A percentile compares a stretch with the other conserved stretches of the same genome.
Evolutionary conservation across 164 flowering plant genomes (phyloP).

Genomic region (Vitis cinerea): DNA sequence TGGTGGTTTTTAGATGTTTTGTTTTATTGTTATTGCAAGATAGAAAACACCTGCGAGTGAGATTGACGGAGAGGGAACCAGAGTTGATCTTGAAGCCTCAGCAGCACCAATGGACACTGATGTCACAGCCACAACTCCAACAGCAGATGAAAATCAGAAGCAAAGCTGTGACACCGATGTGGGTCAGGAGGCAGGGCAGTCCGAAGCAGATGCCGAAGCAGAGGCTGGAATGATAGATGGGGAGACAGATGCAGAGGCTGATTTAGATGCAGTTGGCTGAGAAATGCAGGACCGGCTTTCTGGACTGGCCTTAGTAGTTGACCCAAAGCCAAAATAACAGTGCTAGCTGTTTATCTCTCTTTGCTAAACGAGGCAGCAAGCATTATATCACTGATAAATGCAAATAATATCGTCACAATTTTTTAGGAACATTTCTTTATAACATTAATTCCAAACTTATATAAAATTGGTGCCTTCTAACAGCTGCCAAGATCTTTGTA

Average conservation of each 20-base stretch:
- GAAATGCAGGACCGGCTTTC: not conserved
- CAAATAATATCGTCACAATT: too few relatives aligned
- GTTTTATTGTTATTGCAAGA: conserved; percentile 31
- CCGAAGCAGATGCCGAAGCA: conserved; percentile 63
- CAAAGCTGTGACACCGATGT: conserved; percentile 57
- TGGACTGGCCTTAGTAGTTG: too few relatives aligned
- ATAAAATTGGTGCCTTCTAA: too few relatives aligned
- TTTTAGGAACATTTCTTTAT: too few relatives aligned
- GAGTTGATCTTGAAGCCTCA: conserved; percentile 55
- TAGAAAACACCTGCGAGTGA: conserved; percentile 57
- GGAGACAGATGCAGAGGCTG: conserved; percentile 70
- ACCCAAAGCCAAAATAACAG: too few relatives aligned
- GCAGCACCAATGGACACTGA: conserved; percentile 65
- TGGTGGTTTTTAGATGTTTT: not conserved
- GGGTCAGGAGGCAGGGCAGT: conserved; percentile 64
- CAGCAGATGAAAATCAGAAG: conserved; percentile 65
- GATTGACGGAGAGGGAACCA: conserved; percentile 56
- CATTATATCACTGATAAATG: too few relatives aligned
- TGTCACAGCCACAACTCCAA: conserved; percentile 32
- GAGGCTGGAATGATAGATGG: conserved; percentile 63
- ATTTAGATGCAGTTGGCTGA: conserved; percentile 40
- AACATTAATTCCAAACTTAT: too few relatives aligned
- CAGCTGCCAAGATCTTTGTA: too few relatives aligned
- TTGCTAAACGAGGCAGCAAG: too few relatives aligned
- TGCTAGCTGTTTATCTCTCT: too few relatives aligned